Evolutionary conservation across 2,329 filamentous ascomycete species (phyloP).

Genomic region (Sphaceloma murrayae): DNA sequence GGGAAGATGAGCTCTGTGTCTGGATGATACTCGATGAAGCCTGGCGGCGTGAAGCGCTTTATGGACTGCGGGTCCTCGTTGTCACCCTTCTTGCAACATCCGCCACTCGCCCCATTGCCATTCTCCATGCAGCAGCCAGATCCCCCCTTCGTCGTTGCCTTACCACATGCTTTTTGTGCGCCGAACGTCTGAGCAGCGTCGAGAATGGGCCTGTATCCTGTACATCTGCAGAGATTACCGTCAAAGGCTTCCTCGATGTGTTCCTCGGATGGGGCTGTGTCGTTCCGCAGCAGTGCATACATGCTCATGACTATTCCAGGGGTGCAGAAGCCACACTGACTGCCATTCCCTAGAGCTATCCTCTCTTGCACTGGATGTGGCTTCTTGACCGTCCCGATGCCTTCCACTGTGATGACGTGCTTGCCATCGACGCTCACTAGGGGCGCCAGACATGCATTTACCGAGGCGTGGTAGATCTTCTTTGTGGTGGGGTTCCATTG

Average conservation of each 20-base stretch:
- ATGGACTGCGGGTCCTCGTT: conserved; percentile 39
- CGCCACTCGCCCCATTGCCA: conserved; percentile 29
- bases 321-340: conserved; percentile 92
- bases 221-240: conserved; percentile 91
- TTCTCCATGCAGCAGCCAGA: conserved; percentile 63
- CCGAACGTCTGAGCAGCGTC: conserved; percentile 90
- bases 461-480: conserved; percentile 88
- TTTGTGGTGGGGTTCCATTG: conserved; percentile 89
- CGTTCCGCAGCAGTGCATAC: conserved; percentile 85
- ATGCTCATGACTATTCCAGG: conserved; percentile 97
- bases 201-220: conserved; percentile 85
- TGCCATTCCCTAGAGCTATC: conserved; percentile 83
- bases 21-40: conserved; percentile 88
- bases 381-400: conserved; percentile 76
- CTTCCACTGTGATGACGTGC: conserved; percentile 95
- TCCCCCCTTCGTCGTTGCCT: conserved; percentile 48
- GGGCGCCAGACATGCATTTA: conserved; percentile 91
- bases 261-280: conserved; percentile 63
- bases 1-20: conserved; percentile 95
- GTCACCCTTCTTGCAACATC: conserved; percentile 20
- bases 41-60: conserved; percentile 68
- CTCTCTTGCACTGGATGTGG: conserved; percentile 88
- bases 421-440: conserved; percentile 91
- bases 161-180: conserved; percentile 46
- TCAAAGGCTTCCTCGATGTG: conserved; percentile 95